Evolutionary conservation across 1,284 basidiomycete genomes (phyloP).

Genomic region (Wolfiporia cocos): DNA sequence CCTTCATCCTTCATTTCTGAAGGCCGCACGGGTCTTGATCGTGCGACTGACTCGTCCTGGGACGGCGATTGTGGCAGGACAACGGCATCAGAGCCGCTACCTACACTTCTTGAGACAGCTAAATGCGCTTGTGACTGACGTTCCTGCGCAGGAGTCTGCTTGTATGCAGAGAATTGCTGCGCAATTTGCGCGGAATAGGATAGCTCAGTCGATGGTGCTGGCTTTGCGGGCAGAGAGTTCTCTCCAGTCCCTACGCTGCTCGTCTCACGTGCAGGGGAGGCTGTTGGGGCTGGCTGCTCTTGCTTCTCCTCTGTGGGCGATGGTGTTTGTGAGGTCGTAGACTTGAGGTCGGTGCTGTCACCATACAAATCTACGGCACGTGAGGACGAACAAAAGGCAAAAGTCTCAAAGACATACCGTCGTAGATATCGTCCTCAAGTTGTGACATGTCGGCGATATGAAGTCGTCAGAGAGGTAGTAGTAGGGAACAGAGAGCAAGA

Average conservation of each 20-base stretch:
- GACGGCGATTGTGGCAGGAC: too few species aligned
- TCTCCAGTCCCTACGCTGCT: constrained; percentile 10
- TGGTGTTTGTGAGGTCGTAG: constrained; percentile 6
- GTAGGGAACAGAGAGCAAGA: too few species aligned
- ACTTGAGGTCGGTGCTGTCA: constrained; percentile 16
- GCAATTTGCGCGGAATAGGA: constrained; percentile 71
- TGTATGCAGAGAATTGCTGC: constrained; percentile 61
- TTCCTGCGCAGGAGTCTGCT: constrained; percentile 64
- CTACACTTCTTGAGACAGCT: too few species aligned
- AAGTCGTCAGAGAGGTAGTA: too few species aligned
- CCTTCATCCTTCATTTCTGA: constrained; percentile 92
- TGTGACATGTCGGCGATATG: too few species aligned
- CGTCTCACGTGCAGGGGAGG: constrained; percentile 8
- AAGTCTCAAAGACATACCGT: constrained; percentile 9
- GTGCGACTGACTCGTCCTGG: too few species aligned
- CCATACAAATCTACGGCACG: constrained; percentile 17
- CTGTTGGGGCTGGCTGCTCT: constrained; percentile 6
- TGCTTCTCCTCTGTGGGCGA: constrained; percentile 7
- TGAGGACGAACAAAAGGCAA: background rate
- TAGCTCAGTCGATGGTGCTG: constrained; percentile 26
- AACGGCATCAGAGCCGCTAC: too few species aligned
- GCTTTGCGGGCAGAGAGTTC: constrained; percentile 21
- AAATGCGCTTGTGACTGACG: constrained; percentile 48
- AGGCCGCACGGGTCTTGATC: constrained; percentile 48
- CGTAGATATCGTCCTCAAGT: constrained; percentile 22